Evolutionary conservation across 805 yeast species (phyloP).

Genomic region (Pichia pseudocactophila): DNA sequence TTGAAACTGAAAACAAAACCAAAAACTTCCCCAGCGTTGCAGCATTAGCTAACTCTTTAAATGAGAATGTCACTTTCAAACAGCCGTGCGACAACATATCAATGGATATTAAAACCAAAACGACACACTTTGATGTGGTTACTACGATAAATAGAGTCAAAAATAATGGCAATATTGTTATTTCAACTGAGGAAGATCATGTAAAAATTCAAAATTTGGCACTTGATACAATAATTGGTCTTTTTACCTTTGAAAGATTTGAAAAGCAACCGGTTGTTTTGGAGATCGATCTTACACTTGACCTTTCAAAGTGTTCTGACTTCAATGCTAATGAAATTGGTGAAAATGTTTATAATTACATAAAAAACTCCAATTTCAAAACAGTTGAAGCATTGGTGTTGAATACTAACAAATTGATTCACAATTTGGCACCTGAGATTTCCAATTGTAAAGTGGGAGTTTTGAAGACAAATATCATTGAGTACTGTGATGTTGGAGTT

Average conservation of each 20-base stretch:
- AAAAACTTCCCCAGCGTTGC: conserved; percentile 35
- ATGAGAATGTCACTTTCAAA: conserved; percentile 15
- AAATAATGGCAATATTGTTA: background rate
- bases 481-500: conserved; percentile 85
- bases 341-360: conserved; percentile 38
- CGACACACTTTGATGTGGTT: background rate
- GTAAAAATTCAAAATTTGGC: conserved; percentile 4
- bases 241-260: conserved; percentile 81
- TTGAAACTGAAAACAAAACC: conserved; percentile 35
- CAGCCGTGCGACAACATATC: conserved; percentile 14
- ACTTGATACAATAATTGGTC: conserved; percentile 68
- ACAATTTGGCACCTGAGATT: conserved; percentile 8
- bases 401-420: conserved; percentile 42
- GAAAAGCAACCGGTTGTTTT: conserved; percentile 68
- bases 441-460: conserved; percentile 45
- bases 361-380: conserved; percentile 74
- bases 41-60: conserved; percentile 25
- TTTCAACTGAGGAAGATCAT: background rate
- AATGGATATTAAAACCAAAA: conserved; percentile 8
- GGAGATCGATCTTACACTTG: conserved; percentile 41
- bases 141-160: background rate
- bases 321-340: conserved; percentile 36
- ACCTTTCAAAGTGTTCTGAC: conserved; percentile 24
- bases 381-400: conserved; percentile 90
- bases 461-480: conserved; percentile 81